Percentiles rank a stretch among this genome's conserved stretches.
Conservation (phyloP, 1,139 yeast genomes). For the Protomyces arabidopsidicola region DNA sequence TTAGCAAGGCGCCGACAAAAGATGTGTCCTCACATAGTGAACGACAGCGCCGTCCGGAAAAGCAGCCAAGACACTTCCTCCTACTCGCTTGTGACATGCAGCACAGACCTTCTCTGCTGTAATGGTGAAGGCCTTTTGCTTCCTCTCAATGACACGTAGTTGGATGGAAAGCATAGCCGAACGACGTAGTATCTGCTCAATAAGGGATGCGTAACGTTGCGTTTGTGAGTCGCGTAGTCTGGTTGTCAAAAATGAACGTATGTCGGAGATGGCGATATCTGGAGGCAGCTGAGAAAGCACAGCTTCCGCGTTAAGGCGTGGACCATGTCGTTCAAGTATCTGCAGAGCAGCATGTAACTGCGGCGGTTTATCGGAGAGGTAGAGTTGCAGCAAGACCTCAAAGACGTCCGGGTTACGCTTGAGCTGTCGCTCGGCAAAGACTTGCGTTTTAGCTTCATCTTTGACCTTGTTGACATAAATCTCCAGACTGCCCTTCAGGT, state of each 20-base stretch:
- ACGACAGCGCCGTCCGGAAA: conserved; percentile 52
- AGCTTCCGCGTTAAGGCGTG: conserved; percentile 37
- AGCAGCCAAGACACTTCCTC: conserved; percentile 57
- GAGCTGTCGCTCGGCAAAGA: conserved; percentile 54
- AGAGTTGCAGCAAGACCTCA: conserved; percentile 40
- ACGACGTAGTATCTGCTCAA: conserved; percentile 42
- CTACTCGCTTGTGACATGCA: conserved; percentile 58
- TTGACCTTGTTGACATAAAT: conserved; percentile 57
- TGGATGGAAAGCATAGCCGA: conserved; percentile 43
- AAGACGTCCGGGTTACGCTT: conserved; percentile 39
- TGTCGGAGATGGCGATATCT: conserved; percentile 31
- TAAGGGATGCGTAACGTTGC: conserved; percentile 34
- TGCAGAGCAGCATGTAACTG: conserved; percentile 32
- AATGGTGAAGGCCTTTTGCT: conserved; percentile 42
- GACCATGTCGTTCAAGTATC: conserved; percentile 32
- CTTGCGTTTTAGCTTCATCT: conserved; percentile 56
- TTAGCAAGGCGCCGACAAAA: background rate
- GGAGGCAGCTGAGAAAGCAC: conserved; percentile 38
- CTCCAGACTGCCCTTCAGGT: conserved; percentile 61
- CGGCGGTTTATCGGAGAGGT: conserved; percentile 37
- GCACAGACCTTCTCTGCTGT: conserved; percentile 50
- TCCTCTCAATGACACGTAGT: conserved; percentile 42
- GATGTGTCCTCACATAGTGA: conserved; percentile 60
- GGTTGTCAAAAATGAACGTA: conserved; percentile 40
- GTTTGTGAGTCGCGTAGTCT: conserved; percentile 46